Percentiles rank a stretch among this genome's conserved stretches.
Evolutionary conservation across 306 rosid species (phyloP).

Genomic region (Dicorynia guianensis): DNA sequence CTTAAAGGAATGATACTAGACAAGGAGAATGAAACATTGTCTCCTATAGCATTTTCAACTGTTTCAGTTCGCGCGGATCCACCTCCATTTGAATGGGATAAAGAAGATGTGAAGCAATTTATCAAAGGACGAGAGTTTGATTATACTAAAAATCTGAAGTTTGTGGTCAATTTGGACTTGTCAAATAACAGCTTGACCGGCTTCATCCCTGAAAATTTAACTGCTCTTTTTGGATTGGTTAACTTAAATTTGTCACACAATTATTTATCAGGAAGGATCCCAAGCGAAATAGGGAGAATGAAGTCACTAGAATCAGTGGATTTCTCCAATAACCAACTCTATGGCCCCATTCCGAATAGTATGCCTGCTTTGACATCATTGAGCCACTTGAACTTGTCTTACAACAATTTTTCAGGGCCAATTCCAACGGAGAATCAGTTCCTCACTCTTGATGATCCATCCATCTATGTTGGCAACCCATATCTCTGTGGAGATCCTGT

Average conservation of each 20-base stretch:
- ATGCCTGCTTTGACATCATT: constrained; percentile 32
- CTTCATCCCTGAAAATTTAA: not conserved
- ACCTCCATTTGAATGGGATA: no score
- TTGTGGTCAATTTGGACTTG: not conserved
- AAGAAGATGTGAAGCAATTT: not conserved
- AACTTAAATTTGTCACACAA: constrained; percentile 32
- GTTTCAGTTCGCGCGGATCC: no score
- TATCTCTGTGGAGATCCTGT: constrained; percentile 20
- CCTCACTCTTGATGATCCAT: constrained; percentile 4
- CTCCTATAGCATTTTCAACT: no score
- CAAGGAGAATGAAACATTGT: no score
- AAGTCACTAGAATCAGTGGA: not conserved
- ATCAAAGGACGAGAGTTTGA: constrained; percentile 15
- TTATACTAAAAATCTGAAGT: not conserved
- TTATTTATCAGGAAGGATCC: constrained; percentile 14
- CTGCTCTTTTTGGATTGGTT: not conserved
- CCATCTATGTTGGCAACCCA: constrained; percentile 31
- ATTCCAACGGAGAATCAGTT: constrained; percentile 38
- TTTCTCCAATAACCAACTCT: constrained; percentile 33
- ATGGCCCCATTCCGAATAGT: constrained; percentile 32
- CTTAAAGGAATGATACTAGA: not conserved
- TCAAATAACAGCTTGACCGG: constrained; percentile 31
- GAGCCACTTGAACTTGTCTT: constrained; percentile 31
- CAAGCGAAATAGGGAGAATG: constrained; percentile 13
- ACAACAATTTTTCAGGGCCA: constrained; percentile 31